A percentile compares a stretch with the other conserved stretches of the same genome.
Conservation (phyloP, 2,329 filamentous ascomycete genomes). For the Aspergillus proliferans region DNA sequence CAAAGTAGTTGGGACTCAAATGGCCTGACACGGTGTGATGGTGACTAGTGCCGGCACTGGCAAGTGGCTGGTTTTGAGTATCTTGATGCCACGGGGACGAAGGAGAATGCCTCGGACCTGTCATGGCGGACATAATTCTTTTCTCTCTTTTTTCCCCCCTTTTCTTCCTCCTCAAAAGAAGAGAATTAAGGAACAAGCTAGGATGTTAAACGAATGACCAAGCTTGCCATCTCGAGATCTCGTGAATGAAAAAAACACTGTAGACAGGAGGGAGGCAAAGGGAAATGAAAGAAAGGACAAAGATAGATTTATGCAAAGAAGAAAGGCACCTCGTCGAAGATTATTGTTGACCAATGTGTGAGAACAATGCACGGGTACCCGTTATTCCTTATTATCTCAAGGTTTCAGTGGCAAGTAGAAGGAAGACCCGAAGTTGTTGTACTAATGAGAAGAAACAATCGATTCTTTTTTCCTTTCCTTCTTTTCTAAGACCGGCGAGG, state of each 20-base stretch:
- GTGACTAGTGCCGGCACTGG: slow-evolving; percentile 14
- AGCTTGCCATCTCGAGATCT: slow-evolving; percentile 12
- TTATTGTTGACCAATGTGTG: too few species aligned
- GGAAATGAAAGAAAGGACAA: neutral
- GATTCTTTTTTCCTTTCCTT: too few species aligned
- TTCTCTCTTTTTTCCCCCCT: neutral
- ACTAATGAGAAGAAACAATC: too few species aligned
- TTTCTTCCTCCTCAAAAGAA: slow-evolving; percentile 4
- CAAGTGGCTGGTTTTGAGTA: slow-evolving; percentile 14
- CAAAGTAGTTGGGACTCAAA: slow-evolving; percentile 80
- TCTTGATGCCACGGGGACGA: slow-evolving; percentile 28
- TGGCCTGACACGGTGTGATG: slow-evolving; percentile 14
- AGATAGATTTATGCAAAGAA: neutral
- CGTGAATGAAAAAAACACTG: neutral
- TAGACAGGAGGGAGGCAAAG: neutral
- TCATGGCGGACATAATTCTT: slow-evolving; percentile 22
- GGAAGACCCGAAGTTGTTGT: too few species aligned
- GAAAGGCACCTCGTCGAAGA: neutral
- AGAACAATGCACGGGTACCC: too few species aligned
- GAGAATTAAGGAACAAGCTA: neutral
- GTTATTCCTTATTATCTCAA: too few species aligned
- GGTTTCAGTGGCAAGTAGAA: too few species aligned
- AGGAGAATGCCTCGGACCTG: slow-evolving; percentile 26
- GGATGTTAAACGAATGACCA: neutral
- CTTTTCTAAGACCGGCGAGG: too few species aligned